These are phyloP conservation scores for Exophiala dermatitidis DNA, from an alignment of 2,329 filamentous ascomycete species.

Conservation along the genomic window DNA sequence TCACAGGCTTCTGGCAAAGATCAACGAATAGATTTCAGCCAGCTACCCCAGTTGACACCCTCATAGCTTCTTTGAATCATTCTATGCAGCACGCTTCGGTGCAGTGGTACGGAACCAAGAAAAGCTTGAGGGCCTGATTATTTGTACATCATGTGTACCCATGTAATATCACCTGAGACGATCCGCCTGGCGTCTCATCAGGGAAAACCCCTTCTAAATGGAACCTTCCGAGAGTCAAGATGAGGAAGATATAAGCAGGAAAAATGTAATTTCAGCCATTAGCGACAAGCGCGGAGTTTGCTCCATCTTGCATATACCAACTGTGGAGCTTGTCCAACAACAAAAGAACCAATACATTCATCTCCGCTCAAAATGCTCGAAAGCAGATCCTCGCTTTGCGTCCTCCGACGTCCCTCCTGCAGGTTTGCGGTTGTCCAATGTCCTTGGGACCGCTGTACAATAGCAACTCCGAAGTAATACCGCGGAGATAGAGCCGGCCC, in stretches of 20 bases:
- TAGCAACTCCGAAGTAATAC: not conserved
- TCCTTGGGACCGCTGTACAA: too few species aligned
- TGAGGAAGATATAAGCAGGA: conserved; percentile 1
- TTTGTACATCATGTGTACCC: conserved; percentile 23
- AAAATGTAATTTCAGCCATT: conserved; percentile 13
- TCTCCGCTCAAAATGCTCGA: conserved; percentile 17
- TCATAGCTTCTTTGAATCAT: too few species aligned
- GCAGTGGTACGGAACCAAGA: too few species aligned
- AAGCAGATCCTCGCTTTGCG: not conserved
- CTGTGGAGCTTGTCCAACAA: conserved; percentile 13
- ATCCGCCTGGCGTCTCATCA: not conserved
- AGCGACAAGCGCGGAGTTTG: conserved; percentile 10
- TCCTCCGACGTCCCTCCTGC: not conserved
- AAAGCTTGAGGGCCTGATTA: not conserved
- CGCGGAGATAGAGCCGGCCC: not conserved
- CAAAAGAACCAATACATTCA: conserved; percentile 11
- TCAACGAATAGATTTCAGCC: conserved; percentile 70
- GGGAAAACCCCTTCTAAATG: not conserved
- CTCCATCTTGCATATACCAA: conserved; percentile 12
- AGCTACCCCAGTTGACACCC: too few species aligned
- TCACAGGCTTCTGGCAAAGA: conserved; percentile 87
- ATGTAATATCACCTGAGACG: conserved; percentile 2
- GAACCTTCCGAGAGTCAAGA: not conserved
- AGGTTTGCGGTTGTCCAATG: too few species aligned
- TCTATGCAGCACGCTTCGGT: too few species aligned